Evolutionary conservation across 208 protist species (phyloP), one percentile per base, ranked within the genome.

Genomic region (Angomonas ambiguus): DNA sequence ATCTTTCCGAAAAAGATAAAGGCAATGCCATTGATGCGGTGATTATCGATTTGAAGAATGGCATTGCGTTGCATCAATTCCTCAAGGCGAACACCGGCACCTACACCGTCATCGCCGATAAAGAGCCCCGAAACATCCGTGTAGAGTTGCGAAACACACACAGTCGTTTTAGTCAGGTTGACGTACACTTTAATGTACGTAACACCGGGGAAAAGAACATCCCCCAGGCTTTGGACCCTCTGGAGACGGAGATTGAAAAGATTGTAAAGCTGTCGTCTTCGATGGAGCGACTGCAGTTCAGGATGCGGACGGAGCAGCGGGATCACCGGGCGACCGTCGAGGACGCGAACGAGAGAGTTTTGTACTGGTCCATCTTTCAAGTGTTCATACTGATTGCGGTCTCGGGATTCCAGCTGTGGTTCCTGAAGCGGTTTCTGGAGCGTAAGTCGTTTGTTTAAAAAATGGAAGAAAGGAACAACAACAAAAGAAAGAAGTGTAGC

Each of bases 351-450:
- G 68, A 74, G 27, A 65, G 82, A 0, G 69, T 94, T 35, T 62
- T 94, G 30, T 35, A 79, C 55, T 96, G 87, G 87, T 74, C 79
- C 2, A 22, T 89, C 25, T 88, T 92, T 63, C 85, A 96, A 58
- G 71, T 87, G 1, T 8, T 87, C 2, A 64, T 77, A 0, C 72
- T 96, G 10, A 18, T 96, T 11, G 62, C 20, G 27, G 85, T 93
- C 71, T 74, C 76, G n/a, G 38, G 70, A 25, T 87, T 88, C 22
- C 87, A 96, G 67, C 27, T 96, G 1, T 91, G 68, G 51, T 77
- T 92, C 38, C 72, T 96, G 28, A 85, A 87, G 69, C 74, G 90
- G 18, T 91, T 94, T 42, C 58, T 96, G 38, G 87, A 96, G 72
- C 67, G 72, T 30, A 86, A 85, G 71, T 79, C 87, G 48, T 86